Conservation (phyloP, 495 filamentous ascomycete species). For the Podospora sp. region DNA sequence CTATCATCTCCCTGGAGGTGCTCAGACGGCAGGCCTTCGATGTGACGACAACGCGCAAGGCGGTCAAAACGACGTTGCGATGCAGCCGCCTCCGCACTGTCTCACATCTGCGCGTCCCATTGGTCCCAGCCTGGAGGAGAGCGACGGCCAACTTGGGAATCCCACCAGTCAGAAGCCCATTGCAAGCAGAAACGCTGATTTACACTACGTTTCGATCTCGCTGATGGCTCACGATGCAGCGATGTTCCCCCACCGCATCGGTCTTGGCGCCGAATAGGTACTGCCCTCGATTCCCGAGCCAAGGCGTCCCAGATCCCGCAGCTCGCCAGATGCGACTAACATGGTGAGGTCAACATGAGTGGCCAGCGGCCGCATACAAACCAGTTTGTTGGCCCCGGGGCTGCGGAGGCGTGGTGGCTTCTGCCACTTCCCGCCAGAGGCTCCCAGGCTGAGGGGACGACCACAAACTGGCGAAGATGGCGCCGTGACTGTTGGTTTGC, state of each 20-base stretch:
- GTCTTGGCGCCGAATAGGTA: constrained; percentile 2
- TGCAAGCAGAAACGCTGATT: not conserved
- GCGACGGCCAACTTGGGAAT: constrained; percentile 3
- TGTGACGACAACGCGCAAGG: not conserved
- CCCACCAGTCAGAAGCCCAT: not conserved
- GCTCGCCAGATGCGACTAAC: not conserved
- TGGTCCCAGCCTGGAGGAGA: not conserved
- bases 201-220: not conserved
- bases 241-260: not conserved
- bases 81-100: constrained; percentile 13
- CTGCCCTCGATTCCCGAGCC: constrained; percentile 9
- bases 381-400: not conserved
- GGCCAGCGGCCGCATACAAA: not conserved
- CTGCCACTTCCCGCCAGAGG: too few relatives aligned
- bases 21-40: constrained; percentile 1
- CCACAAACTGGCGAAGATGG: too few relatives aligned
- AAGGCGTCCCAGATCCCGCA: constrained; percentile 15
- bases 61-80: not conserved
- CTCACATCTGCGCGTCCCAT: constrained; percentile 5
- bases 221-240: not conserved
- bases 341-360: constrained; percentile 9
- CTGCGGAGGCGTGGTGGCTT: not conserved
- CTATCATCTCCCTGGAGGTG: not conserved
- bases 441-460: too few relatives aligned
- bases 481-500: not conserved